Conservation (phyloP, 495 filamentous ascomycete species). For the Penicillium maclennaniae region DNA sequence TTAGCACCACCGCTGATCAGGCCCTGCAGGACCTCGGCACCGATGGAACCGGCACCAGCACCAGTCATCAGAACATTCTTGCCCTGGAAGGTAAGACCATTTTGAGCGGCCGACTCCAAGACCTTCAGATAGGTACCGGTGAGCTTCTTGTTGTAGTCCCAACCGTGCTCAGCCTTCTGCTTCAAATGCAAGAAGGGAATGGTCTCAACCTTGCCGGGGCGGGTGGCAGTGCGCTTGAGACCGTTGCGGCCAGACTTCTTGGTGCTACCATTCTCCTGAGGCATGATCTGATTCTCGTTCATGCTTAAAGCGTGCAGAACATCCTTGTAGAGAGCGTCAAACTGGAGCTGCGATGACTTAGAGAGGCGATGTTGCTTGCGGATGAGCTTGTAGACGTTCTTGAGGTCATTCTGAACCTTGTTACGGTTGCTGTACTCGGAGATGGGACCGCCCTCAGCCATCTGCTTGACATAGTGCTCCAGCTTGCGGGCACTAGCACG, state of each 20-base stretch:
- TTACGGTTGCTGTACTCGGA: constrained; percentile 97
- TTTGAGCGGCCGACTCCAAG: constrained; percentile 79
- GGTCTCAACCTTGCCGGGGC: constrained; percentile 89
- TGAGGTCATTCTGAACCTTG: constrained; percentile 94
- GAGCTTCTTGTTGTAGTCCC: constrained; percentile 99
- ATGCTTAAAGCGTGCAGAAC: constrained; percentile 89
- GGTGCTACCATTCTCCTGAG: constrained; percentile 65
- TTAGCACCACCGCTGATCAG: constrained; percentile 94
- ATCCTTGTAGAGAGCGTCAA: constrained; percentile 89
- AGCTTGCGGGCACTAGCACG: constrained; percentile 89
- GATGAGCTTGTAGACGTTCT: constrained; percentile 93
- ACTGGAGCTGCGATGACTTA: constrained; percentile 89
- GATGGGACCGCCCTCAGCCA: constrained; percentile 97
- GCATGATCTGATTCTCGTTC: constrained; percentile 96
- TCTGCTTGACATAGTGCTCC: constrained; percentile 97
- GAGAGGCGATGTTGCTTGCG: constrained; percentile 95
- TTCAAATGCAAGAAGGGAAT: constrained; percentile 97
- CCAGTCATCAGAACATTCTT: constrained; percentile 99
- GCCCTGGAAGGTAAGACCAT: constrained; percentile 84
- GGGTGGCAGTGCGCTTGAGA: constrained; percentile 50
- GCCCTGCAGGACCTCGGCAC: constrained; percentile 95
- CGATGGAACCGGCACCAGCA: constrained; percentile 95
- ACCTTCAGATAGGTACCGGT: constrained; percentile 90
- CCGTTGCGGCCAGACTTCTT: constrained; percentile 66
- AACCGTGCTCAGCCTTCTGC: constrained; percentile 88